Base-by-base conservation (phyloP, 805 yeast genomes). In the Hanseniaspora lindneri region DNA sequence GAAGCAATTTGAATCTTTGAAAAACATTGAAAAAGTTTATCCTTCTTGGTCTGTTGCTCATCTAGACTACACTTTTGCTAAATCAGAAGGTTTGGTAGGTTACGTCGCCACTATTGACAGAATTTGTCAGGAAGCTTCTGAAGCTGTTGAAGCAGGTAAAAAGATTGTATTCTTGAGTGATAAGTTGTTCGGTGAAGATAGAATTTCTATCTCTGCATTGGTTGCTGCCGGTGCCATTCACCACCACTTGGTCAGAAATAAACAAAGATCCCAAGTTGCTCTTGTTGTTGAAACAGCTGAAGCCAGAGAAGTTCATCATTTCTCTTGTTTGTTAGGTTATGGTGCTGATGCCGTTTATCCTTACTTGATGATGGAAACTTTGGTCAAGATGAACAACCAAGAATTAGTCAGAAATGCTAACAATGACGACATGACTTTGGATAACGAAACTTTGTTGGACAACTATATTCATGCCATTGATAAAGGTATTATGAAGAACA, bases 301-400 rank as follows among this genome's bases (percentile, higher is more conserved):
- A 68, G 97, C 96, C 14, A 80, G 94, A 64, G 98, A 92, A 68
- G 94, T 89, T 36, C 98, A 89, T 65, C 97, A 89, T 68, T 78
- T 87, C 66, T 86, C 96, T 71, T 87, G 87, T 57, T 72, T 89
- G 56, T 76, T 89, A 27, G 97, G 98, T 56, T 92, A 92, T 65
- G 98, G 98, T 73, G 95, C 89, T 54, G 98, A 89, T 69, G 97
- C 87, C 54, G 73, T 89, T 60, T 84, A 83, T 68, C 98, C 98
- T 50, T 92, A 87, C 70, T 71, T 89, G 63, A 95, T 89, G 14
- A 76, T 89, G 68, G 96, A 92, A 66, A 80, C 96, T 13, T 69
- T 92, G 58, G 68, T 84, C 52, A 80, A 83, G 67, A 77, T 89
- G 83, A 83, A 83, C 66, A 70, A 72, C 41, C 96, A 88, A 66